A percentile compares a stretch with the other conserved stretches of the same genome.
Conservation (phyloP, 2,329 filamentous ascomycete genomes). For the Colletotrichum siamense region DNA sequence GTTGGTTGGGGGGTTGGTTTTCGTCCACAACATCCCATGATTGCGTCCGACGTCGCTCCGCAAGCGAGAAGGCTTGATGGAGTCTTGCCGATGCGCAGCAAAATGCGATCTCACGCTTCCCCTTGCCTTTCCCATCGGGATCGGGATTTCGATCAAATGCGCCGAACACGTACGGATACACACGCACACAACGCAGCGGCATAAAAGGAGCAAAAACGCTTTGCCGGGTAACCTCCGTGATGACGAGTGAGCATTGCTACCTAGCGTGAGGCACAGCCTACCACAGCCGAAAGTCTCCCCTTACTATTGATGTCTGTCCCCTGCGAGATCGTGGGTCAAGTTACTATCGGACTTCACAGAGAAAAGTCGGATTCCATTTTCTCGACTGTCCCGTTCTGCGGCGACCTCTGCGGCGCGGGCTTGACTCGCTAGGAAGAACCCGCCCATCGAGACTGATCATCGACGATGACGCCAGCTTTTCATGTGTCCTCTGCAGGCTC, state of each 20-base stretch:
- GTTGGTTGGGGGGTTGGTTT: background rate
- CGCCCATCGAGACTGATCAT: background rate
- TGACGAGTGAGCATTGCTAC: background rate
- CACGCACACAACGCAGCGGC: background rate
- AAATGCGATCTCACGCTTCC: background rate
- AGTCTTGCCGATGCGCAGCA: background rate
- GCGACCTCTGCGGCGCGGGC: background rate
- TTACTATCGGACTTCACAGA: background rate
- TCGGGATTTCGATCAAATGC: background rate
- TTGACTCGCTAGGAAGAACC: background rate
- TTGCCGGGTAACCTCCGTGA: background rate
- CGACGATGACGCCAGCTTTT: background rate
- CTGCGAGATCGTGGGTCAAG: background rate
- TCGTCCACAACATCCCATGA: background rate
- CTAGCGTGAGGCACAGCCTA: background rate
- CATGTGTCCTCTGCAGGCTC: background rate
- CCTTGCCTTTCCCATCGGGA: background rate
- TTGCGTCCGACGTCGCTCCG: background rate
- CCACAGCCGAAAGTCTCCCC: background rate
- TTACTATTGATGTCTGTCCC: background rate
- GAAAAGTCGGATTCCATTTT: background rate
- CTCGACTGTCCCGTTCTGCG: background rate
- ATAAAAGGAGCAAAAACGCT: background rate
- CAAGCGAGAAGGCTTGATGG: background rate
- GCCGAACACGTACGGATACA: background rate